Base-by-base conservation (phyloP, 768 basidiomycete genomes). In the Agrocybe pediades region DNA sequence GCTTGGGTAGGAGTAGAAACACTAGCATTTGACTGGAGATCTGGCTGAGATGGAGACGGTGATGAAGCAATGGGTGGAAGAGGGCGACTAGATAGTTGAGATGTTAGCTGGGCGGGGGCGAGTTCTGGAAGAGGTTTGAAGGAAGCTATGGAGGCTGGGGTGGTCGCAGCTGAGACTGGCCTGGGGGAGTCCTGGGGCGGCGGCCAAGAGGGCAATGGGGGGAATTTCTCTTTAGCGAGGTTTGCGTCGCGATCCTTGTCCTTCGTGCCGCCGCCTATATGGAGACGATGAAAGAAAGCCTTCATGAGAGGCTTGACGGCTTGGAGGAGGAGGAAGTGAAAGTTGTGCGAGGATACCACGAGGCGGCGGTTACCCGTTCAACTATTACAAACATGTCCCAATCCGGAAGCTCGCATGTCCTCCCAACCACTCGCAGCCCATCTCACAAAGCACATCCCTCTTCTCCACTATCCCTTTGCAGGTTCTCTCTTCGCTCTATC, bases 281-380 rank as follows among this genome's bases (percentile, higher is more conserved):
- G 89, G 62, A 92, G 74, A 65, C 90, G 83, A 66, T 82, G 81
- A 70, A 92, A 82, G 62, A 92, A 87, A 41, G 91, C 90, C 80
- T 91, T 92, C 90, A 93, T 93, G 19, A 45, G 40, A 41, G 49
- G 45, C 54, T 30, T 53, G 50, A 40, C 45, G 42, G 47, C 44
- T 30, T 56, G 27, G 44, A 51, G 33, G 20, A 51, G 50, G 39
- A 56, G 39, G 24, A 51, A 45, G 49, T 33, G 46, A 53, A 57
- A 55, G 58, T 50, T 49, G 57, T 19, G 57, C 60, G 55, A 54
- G 60, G 59, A 58, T 41, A 59, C 57, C 66, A 68, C 67, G 68
- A 69, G 67, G 66, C 46, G 33, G 36, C 39, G 51, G 49, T 57
- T 56, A 57, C 50, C 49, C 45, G 26, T 58, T 55, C 58, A 59